phyloP scores from a whole-genome alignment of 805 yeast genomes.

The Sugiyamaella americana region DNA sequence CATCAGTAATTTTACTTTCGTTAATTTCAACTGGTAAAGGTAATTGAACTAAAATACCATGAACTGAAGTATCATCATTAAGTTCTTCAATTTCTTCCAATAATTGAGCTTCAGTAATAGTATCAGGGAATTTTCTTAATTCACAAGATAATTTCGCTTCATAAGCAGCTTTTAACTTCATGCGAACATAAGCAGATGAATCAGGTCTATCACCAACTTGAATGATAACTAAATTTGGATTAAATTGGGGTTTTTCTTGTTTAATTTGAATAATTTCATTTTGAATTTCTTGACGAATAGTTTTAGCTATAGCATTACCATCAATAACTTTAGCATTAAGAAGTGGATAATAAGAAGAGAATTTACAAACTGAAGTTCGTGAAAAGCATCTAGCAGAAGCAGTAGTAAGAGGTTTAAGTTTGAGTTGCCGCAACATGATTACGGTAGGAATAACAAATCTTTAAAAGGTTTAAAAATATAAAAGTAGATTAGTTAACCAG shows the following conservation, averaged over 20 bases:
- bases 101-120: constrained; percentile 46
- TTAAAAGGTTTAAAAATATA: too few relatives aligned
- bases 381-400: too few relatives aligned
- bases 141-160: constrained; percentile 73
- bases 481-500: too few relatives aligned
- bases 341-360: background rate
- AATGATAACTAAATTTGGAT: constrained; percentile 71
- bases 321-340: constrained; percentile 39
- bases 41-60: constrained; percentile 84
- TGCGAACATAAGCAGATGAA: constrained; percentile 82
- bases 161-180: constrained; percentile 84
- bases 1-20: constrained; percentile 72
- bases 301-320: constrained; percentile 48
- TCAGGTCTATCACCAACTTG: constrained; percentile 92
- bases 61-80: constrained; percentile 69
- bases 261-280: constrained; percentile 22
- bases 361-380: too few relatives aligned
- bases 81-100: constrained; percentile 54
- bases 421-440: too few relatives aligned
- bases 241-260: constrained; percentile 37
- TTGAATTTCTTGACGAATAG: constrained; percentile 19
- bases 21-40: constrained; percentile 79
- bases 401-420: too few relatives aligned
- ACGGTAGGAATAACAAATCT: too few relatives aligned
- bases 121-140: constrained; percentile 57